A percentile compares a stretch with the other conserved stretches of the same genome.
Evolutionary conservation across 2,329 filamentous ascomycete species (phyloP).

Genomic region (Stachybotrys echinatus): DNA sequence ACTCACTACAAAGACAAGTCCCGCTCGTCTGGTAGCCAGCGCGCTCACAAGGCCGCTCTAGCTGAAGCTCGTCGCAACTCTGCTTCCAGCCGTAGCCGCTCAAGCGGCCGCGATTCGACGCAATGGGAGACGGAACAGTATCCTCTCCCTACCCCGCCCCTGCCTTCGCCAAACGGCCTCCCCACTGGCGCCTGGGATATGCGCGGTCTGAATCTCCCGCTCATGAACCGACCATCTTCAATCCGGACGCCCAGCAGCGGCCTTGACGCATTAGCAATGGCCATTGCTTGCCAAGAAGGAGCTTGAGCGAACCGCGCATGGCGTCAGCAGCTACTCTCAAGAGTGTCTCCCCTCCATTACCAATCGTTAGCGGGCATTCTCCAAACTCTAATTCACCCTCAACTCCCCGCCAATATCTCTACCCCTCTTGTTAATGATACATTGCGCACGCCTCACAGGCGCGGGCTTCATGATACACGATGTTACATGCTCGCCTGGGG

Average conservation of each 20-base stretch:
- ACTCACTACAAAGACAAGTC: constrained; percentile 66
- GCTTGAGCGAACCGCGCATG: constrained; percentile 10
- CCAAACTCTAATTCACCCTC: background rate
- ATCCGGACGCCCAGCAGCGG: constrained; percentile 43
- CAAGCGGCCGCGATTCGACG: constrained; percentile 16
- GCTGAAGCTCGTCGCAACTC: constrained; percentile 26
- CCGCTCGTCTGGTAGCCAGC: constrained; percentile 32
- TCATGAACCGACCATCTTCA: constrained; percentile 38
- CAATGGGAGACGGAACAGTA: constrained; percentile 38
- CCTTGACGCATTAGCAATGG: constrained; percentile 50
- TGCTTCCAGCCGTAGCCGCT: constrained; percentile 24
- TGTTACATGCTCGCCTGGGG: background rate
- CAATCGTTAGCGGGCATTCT: too few relatives aligned
- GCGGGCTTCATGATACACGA: background rate
- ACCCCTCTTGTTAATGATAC: background rate
- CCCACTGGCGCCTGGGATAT: constrained; percentile 39
- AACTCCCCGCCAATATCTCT: background rate
- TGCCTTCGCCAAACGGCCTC: constrained; percentile 28
- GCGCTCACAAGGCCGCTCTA: constrained; percentile 25
- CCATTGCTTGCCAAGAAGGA: constrained; percentile 46
- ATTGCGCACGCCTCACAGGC: background rate
- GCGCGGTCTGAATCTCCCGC: constrained; percentile 36
- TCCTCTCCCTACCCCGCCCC: constrained; percentile 24
- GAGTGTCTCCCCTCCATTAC: too few relatives aligned
- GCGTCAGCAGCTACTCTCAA: too few relatives aligned